Percentiles rank a stretch among this genome's conserved stretches.
phyloP scores from a whole-genome alignment of 1,139 yeast genomes.

The Hansenula sp. region DNA sequence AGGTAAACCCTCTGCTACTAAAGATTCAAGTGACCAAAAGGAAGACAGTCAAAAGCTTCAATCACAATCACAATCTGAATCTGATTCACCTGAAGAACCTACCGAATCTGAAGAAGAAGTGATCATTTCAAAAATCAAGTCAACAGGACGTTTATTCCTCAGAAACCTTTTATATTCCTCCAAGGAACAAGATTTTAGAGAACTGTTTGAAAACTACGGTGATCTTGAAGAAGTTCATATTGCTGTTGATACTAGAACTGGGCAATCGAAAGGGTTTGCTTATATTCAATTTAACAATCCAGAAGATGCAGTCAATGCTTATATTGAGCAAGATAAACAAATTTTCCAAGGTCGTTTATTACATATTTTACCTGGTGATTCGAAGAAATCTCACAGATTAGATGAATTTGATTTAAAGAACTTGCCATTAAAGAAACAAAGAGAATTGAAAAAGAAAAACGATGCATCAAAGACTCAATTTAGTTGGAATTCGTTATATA shows the following conservation, averaged over 20 bases:
- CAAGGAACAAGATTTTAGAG: constrained; percentile 71
- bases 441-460: constrained; percentile 76
- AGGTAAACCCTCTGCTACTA: constrained; percentile 9
- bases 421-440: constrained; percentile 87
- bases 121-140: constrained; percentile 46
- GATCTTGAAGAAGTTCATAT: constrained; percentile 76
- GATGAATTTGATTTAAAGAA: constrained; percentile 91
- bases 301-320: constrained; percentile 76
- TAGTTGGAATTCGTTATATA: constrained; percentile 91
- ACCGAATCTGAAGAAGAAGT: constrained; percentile 38
- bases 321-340: constrained; percentile 70
- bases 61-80: constrained; percentile 5
- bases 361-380: constrained; percentile 84
- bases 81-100: constrained; percentile 13
- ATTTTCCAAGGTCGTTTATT: constrained; percentile 92
- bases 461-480: constrained; percentile 84
- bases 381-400: constrained; percentile 70
- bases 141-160: constrained; percentile 81
- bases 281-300: constrained; percentile 68
- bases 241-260: constrained; percentile 87
- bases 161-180: constrained; percentile 83
- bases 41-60: constrained; percentile 3
- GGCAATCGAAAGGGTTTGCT: constrained; percentile 90
- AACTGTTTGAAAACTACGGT: constrained; percentile 44
- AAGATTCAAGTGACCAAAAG: constrained; percentile 6